Evolutionary conservation across 441 rosid species (phyloP), one percentile per base, ranked within the genome.

Genomic region (Hypseocharis bilobata): DNA sequence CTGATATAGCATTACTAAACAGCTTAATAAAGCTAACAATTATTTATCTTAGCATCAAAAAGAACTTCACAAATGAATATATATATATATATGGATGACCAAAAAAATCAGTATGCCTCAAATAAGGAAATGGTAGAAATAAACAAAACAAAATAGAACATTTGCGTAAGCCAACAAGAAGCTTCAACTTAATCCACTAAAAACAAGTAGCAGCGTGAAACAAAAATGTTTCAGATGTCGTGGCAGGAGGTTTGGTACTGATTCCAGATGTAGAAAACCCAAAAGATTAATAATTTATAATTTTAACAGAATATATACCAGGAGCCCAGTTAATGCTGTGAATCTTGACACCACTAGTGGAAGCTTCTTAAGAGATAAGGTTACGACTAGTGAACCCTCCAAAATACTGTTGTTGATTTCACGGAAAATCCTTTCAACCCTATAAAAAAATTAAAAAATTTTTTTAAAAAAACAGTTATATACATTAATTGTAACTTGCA

Each of bases 361-460:
- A 80, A 95, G 95, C 82, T 88, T 95, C 83, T 77, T 71, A 67
- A 95, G 86, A n/a, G 63, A 23, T 70, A 95, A 78, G 45, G 97
- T 89, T 70, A 92, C 34, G 70, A 91, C 79, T 75, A 95, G 92
- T 44, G 95, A 88, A 30, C 72, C 81, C 77, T 77, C 83, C 61
- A 17, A 51, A 68, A 89, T 83, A 73, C 99, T 91, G 80, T 82
- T 76, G 78, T 78, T 83, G 65, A 92, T 88, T 82, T 89, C 96
- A 51, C 84, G 81, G 76, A 86, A 95, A 66, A 91, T 90, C 72
- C 89, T 87, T 77, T 92, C 99, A 68, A 92, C 93, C 99, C 99
- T 95, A 78, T 63, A 67, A 82, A 44, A 70, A 38, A 71, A 38
- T 28, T 67, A 78, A 51, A n/a, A n/a, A n/a, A n/a, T n/a, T n/a